Evolutionary conservation across 208 protist genomes (phyloP).

Genomic region (Trypanosoma mega): DNA sequence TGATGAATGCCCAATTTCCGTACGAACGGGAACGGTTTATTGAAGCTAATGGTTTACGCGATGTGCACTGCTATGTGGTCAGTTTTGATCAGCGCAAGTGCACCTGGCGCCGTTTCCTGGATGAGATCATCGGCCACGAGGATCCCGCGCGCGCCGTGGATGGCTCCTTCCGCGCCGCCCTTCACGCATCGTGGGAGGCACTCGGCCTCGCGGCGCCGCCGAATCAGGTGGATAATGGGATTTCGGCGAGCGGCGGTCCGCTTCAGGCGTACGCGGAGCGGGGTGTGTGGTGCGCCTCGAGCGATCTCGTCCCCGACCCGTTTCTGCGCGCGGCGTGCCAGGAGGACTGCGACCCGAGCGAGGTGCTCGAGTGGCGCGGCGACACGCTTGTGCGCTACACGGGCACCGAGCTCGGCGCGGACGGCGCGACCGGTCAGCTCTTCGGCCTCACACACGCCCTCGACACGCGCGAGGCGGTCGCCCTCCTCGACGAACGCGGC

Average conservation of each 20-base stretch:
- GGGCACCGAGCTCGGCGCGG: neutral
- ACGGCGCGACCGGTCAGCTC: constrained; percentile 10
- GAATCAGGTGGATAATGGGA: constrained; percentile 53
- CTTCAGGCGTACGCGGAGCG: constrained; percentile 55
- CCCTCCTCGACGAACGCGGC: constrained; percentile 18
- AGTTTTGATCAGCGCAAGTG: constrained; percentile 47
- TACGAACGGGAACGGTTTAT: constrained; percentile 35
- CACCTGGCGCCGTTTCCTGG: constrained; percentile 50
- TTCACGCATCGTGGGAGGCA: constrained; percentile 41
- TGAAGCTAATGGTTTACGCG: neutral
- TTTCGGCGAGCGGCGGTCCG: constrained; percentile 43
- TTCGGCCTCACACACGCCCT: constrained; percentile 26
- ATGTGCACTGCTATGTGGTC: constrained; percentile 39
- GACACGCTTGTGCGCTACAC: constrained; percentile 41
- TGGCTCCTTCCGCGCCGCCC: constrained; percentile 41
- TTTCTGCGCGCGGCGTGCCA: constrained; percentile 32
- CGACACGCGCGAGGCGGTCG: constrained; percentile 32
- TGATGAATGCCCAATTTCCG: constrained; percentile 33
- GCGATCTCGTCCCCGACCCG: constrained; percentile 34
- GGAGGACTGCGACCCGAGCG: constrained; percentile 24
- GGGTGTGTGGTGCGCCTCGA: constrained; percentile 26
- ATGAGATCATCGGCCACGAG: constrained; percentile 50
- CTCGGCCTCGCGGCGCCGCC: constrained; percentile 41
- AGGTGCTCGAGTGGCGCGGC: constrained; percentile 36
- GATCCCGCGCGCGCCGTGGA: constrained; percentile 35